Percentiles rank a stretch among this genome's conserved stretches.
phyloP scores from a whole-genome alignment of 2,329 filamentous ascomycete species.

The Hypomyces perniciosus region DNA sequence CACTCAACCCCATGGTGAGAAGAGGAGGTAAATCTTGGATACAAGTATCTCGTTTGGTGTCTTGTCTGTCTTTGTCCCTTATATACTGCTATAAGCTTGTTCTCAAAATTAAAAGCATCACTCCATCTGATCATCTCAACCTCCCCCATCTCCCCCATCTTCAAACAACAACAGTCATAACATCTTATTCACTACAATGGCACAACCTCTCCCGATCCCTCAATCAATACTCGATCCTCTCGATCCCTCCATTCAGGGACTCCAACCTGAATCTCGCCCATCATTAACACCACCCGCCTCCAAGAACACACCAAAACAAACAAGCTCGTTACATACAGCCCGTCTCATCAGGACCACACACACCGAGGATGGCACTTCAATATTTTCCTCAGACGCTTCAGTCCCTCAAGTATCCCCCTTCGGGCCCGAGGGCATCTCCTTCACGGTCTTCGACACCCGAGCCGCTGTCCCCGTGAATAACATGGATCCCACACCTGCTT shows the following conservation, averaged over 20 bases:
- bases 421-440: slow-evolving; percentile 24
- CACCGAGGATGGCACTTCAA: slow-evolving; percentile 24
- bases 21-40: no score
- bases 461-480: slow-evolving; percentile 27
- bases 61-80: no score
- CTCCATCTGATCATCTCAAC: no score
- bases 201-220: not conserved
- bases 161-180: no score
- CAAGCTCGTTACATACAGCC: slow-evolving; percentile 5
- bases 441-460: slow-evolving; percentile 27
- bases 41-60: no score
- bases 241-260: not conserved
- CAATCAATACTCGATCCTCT: no score
- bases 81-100: no score
- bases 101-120: no score
- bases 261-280: not conserved
- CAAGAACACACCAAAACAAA: no score
- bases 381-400: slow-evolving; percentile 25
- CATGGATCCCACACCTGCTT: slow-evolving; percentile 12
- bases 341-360: slow-evolving; percentile 28
- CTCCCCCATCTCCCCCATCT: no score
- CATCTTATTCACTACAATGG: not conserved
- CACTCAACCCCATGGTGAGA: no score
- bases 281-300: no score
- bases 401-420: slow-evolving; percentile 25